phyloP scores from a whole-genome alignment of 1,139 yeast genomes.

The Sugiyamaella pinicola region DNA sequence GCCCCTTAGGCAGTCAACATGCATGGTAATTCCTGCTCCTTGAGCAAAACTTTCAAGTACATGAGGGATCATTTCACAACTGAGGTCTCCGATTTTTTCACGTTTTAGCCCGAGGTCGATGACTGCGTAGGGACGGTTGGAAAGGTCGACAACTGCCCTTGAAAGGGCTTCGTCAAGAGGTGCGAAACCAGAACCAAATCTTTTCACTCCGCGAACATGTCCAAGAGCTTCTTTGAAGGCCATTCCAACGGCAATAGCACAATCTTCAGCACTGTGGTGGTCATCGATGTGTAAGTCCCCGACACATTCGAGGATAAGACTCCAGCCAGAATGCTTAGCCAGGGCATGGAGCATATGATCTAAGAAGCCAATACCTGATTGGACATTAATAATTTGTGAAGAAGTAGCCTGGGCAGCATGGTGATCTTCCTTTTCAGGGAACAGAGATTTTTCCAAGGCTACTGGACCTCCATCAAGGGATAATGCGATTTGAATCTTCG shows the following conservation, averaged over 20 bases:
- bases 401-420: slow-evolving; percentile 60
- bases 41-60: slow-evolving; percentile 92
- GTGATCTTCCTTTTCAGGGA: slow-evolving; percentile 38
- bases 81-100: slow-evolving; percentile 88
- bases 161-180: slow-evolving; percentile 95
- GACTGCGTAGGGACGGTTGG: slow-evolving; percentile 90
- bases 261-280: slow-evolving; percentile 96
- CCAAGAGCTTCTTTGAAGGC: slow-evolving; percentile 92
- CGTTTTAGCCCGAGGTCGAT: slow-evolving; percentile 86
- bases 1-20: slow-evolving; percentile 92
- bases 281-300: slow-evolving; percentile 97
- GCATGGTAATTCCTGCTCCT: slow-evolving; percentile 85
- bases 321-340: slow-evolving; percentile 98
- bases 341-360: slow-evolving; percentile 98
- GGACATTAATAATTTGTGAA: slow-evolving; percentile 74
- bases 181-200: slow-evolving; percentile 94
- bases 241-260: slow-evolving; percentile 85
- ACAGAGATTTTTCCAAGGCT: slow-evolving; percentile 57
- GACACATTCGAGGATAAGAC: slow-evolving; percentile 79
- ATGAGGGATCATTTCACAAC: slow-evolving; percentile 97
- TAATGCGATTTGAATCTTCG: slow-evolving; percentile 84
- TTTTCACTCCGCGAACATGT: slow-evolving; percentile 81
- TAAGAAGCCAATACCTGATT: slow-evolving; percentile 91
- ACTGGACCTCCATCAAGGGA: slow-evolving; percentile 83
- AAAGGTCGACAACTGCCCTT: slow-evolving; percentile 90